A percentile compares a stretch with the other conserved stretches of the same genome.
Evolutionary conservation across 768 basidiomycete species (phyloP).

Genomic region (Lentinus brumalis): DNA sequence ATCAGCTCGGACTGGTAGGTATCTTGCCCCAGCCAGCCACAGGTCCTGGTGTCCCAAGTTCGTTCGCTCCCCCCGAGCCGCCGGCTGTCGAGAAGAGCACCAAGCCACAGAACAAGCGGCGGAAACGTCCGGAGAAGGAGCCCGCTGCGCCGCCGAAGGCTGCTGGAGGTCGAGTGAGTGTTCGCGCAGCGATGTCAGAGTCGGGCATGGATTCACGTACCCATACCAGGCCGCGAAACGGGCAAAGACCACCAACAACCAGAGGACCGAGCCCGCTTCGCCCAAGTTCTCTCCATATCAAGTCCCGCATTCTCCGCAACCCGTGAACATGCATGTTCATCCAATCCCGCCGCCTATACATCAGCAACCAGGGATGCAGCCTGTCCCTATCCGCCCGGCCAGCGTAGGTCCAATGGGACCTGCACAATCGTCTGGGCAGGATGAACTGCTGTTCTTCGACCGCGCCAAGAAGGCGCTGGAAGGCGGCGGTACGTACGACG

Average conservation of each 20-base stretch:
- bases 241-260: conserved; percentile 53
- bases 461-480: conserved; percentile 82
- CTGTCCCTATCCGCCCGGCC: conserved; percentile 18
- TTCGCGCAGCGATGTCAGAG: conserved; percentile 1
- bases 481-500: conserved; percentile 79
- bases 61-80: conserved; percentile 27
- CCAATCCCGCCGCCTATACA: conserved; percentile 30
- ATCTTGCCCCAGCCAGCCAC: conserved; percentile 53
- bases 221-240: conserved; percentile 56
- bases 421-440: conserved; percentile 36
- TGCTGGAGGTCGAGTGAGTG: conserved; percentile 49
- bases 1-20: conserved; percentile 43
- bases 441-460: conserved; percentile 93
- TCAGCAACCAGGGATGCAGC: conserved; percentile 16
- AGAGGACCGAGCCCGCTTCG: conserved; percentile 60
- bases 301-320: conserved; percentile 36
- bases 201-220: background rate
- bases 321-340: conserved; percentile 26
- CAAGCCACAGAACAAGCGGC: conserved; percentile 50
- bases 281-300: conserved; percentile 48
- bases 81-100: conserved; percentile 41
- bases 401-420: conserved; percentile 8
- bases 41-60: conserved; percentile 34
- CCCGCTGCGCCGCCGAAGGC: conserved; percentile 57
- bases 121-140: conserved; percentile 74